Percentiles rank a stretch among this genome's conserved stretches.
These are phyloP conservation scores for Glarea lozoyensis DNA, from an alignment of 495 filamentous ascomycete species.

Conservation along the genomic window DNA sequence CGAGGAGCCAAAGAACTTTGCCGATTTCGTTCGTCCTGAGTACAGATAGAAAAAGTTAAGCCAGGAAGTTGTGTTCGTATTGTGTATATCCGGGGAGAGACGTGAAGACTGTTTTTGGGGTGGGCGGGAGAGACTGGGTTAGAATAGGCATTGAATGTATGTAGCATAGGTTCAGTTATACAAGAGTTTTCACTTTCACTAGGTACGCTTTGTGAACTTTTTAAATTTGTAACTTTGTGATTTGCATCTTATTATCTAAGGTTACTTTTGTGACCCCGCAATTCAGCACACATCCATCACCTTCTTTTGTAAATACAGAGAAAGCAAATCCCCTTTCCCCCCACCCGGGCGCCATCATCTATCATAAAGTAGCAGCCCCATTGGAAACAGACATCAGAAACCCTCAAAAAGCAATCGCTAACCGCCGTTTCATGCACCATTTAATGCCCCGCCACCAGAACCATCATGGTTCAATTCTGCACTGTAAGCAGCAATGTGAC, in stretches of 20 bases:
- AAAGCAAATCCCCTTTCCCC: no score
- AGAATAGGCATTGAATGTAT: background rate
- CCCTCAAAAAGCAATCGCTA: constrained; percentile 16
- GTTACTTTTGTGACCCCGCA: background rate
- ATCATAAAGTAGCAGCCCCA: constrained; percentile 1
- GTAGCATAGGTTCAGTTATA: constrained; percentile 12
- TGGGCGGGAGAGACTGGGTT: background rate
- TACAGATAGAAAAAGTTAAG: constrained; percentile 82
- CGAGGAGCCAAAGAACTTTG: constrained; percentile 83
- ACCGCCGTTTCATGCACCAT: constrained; percentile 19
- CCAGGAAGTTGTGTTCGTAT: no score
- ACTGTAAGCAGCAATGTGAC: constrained; percentile 12
- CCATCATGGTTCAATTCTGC: constrained; percentile 6
- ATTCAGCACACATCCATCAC: constrained; percentile 4
- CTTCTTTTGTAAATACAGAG: constrained; percentile 14
- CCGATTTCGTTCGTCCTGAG: constrained; percentile 84
- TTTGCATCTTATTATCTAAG: constrained; percentile 22
- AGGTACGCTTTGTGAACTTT: background rate
- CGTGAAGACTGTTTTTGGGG: no score
- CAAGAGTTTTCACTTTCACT: background rate
- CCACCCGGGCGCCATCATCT: constrained; percentile 1
- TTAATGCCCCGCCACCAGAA: constrained; percentile 14
- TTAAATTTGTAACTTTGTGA: background rate
- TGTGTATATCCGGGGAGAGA: no score
- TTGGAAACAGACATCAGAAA: background rate